Evolutionary conservation across 768 basidiomycete species (phyloP).

Genomic region (Russula compacta): DNA sequence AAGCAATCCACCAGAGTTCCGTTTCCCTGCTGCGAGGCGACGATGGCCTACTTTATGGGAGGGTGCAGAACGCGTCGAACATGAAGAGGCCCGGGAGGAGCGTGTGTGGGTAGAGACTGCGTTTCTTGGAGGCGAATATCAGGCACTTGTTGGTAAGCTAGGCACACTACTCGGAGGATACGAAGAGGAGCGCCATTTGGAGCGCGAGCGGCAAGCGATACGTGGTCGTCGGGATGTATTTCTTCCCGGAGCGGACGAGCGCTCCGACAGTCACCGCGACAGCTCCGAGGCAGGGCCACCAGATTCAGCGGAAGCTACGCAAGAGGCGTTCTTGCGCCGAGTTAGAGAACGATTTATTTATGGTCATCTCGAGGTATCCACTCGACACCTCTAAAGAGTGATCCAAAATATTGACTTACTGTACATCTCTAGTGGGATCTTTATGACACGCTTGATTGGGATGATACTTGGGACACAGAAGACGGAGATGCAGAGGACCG

Average conservation of each 20-base stretch:
- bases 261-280: conserved; percentile 39
- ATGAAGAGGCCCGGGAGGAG: conserved; percentile 55
- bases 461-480: conserved; percentile 53
- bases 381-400: neutral
- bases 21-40: conserved; percentile 41
- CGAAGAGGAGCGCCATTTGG: conserved; percentile 70
- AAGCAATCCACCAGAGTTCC: conserved; percentile 46
- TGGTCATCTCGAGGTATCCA: conserved; percentile 59
- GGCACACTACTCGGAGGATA: conserved; percentile 58
- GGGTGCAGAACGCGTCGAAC: conserved; percentile 40
- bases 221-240: conserved; percentile 38
- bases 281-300: conserved; percentile 32
- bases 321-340: conserved; percentile 42
- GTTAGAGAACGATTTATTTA: conserved; percentile 69
- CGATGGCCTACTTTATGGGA: conserved; percentile 66
- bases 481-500: conserved; percentile 56
- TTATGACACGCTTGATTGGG: conserved; percentile 70
- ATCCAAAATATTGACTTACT: neutral
- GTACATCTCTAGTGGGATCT: conserved; percentile 43
- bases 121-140: conserved; percentile 47
- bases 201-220: conserved; percentile 43
- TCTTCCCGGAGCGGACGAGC: conserved; percentile 61
- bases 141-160: conserved; percentile 59
- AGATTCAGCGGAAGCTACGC: conserved; percentile 35
- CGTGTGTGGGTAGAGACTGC: conserved; percentile 53